Evolutionary conservation across 2,329 filamentous ascomycete species (phyloP), one percentile per base, ranked within the genome.

Genomic region (Fusarium gaditjirri): DNA sequence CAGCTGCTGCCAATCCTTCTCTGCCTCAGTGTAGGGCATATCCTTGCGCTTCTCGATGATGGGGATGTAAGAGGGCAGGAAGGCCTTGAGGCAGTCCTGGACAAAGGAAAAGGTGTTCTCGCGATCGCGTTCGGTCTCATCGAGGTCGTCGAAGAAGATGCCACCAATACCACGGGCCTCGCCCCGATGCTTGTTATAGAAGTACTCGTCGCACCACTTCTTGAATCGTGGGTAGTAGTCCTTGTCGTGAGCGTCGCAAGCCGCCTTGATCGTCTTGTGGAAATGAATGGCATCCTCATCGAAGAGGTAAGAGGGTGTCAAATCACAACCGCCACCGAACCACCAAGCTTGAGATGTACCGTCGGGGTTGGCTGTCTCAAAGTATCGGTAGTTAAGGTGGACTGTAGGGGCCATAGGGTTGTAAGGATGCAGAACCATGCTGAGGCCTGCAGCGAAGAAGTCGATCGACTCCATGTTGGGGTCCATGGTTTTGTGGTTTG

Each of bases 361-460:
- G 76, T 95, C 92, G 13, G 92, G 89, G 77, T 95, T 93, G 68
- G 93, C 93, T 3, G 96, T 99, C 85, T 99, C 96, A 79, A 99
- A 99, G 84, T 99, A 99, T 63, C 96, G 91, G 86, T 98, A 98
- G 86, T 99, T 99, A 76, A 99, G 88, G 82, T 99, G 96, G 23
- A 99, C 96, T 0, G 96, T 99, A 1, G 96, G 96, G 12, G 95
- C 95, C 92, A 97, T 97, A 52, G 96, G 96, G 83, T 99, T 99
- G 77, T 90, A 88, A 4, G 96, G 96, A 81, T 99, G 96, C 57
- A 98, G 86, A 31, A 99, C 95, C 81, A 99, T 88, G 79, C 94
- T 97, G 58, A 99, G 86, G 9, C 96, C 96, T 3, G 95, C 93
- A 25, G 95, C 96, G 81, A 98, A 99, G 88, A 98, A 99, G 77